Percentiles rank a stretch among this genome's conserved stretches.
Conservation (phyloP, 2,329 filamentous ascomycete species). For the Onygena corvina region DNA sequence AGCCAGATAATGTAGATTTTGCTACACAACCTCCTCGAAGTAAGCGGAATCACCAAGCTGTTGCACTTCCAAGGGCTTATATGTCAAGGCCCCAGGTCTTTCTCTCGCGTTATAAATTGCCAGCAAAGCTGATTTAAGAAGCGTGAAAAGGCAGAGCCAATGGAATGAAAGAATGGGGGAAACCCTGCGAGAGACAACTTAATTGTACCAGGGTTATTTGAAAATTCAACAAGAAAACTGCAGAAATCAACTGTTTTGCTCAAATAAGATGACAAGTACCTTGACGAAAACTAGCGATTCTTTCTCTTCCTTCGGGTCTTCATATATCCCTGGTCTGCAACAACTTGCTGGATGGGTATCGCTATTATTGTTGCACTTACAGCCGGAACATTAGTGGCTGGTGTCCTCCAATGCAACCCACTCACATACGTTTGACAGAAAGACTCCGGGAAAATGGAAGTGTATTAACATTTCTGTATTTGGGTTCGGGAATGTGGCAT, state of each 20-base stretch:
- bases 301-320: slow-evolving; percentile 19
- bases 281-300: slow-evolving; percentile 21
- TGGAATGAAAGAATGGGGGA: too few species aligned
- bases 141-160: too few species aligned
- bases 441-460: slow-evolving; percentile 20
- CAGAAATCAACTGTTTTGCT: slow-evolving; percentile 19
- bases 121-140: too few species aligned
- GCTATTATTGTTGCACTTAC: slow-evolving; percentile 18
- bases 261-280: slow-evolving; percentile 20
- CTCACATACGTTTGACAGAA: slow-evolving; percentile 16
- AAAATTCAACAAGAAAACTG: too few species aligned
- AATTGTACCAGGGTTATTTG: too few species aligned
- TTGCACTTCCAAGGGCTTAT: too few species aligned
- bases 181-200: too few species aligned
- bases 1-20: neutral
- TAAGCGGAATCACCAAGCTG: too few species aligned
- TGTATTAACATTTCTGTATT: slow-evolving; percentile 39
- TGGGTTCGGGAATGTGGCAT: slow-evolving; percentile 40
- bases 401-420: slow-evolving; percentile 20
- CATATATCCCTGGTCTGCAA: slow-evolving; percentile 16
- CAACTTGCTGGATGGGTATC: slow-evolving; percentile 16
- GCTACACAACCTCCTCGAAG: neutral
- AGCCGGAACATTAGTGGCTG: slow-evolving; percentile 16
- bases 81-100: too few species aligned
- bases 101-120: too few species aligned